These are phyloP conservation scores for Biscogniauxia mediterranea DNA, from an alignment of 2,329 filamentous ascomycete genomes.

Conservation along the genomic window DNA sequence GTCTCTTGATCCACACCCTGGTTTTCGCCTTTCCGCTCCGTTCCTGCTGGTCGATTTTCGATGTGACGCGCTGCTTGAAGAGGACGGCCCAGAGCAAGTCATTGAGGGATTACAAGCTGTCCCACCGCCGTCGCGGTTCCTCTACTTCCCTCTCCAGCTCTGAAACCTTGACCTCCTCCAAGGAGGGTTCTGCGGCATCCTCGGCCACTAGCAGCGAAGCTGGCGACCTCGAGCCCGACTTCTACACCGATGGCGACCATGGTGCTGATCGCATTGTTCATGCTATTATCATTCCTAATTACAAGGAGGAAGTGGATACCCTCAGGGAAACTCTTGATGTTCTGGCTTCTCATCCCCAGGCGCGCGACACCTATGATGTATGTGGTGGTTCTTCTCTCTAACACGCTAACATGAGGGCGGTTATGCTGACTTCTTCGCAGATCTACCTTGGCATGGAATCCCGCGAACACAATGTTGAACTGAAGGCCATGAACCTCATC, in stretches of 20 bases:
- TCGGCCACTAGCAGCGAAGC: constrained; percentile 51
- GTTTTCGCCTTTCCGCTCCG: constrained; percentile 63
- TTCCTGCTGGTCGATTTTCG: constrained; percentile 60
- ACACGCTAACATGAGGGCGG: constrained; percentile 1
- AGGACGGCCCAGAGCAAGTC: constrained; percentile 45
- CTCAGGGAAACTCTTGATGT: constrained; percentile 68
- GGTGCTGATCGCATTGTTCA: constrained; percentile 54
- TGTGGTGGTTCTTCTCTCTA: constrained; percentile 36
- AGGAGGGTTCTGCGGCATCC: constrained; percentile 36
- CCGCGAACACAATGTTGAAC: constrained; percentile 58
- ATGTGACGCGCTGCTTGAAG: constrained; percentile 51
- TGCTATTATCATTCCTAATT: constrained; percentile 70
- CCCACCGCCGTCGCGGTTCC: constrained; percentile 49
- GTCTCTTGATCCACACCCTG: constrained; percentile 61
- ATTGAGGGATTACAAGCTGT: constrained; percentile 47
- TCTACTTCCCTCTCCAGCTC: constrained; percentile 56
- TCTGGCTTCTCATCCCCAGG: constrained; percentile 64
- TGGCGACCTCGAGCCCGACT: constrained; percentile 49
- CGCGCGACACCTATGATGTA: constrained; percentile 66
- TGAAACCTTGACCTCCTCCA: constrained; percentile 50
- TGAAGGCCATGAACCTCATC: constrained; percentile 62
- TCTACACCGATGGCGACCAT: constrained; percentile 44
- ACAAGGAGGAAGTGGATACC: constrained; percentile 70
- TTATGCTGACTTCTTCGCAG: constrained; percentile 38
- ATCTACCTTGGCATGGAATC: constrained; percentile 73